A percentile compares a stretch with the other conserved stretches of the same genome.
Evolutionary conservation across 805 yeast genomes (phyloP).

Genomic region (Yarrowia phangngaensis): DNA sequence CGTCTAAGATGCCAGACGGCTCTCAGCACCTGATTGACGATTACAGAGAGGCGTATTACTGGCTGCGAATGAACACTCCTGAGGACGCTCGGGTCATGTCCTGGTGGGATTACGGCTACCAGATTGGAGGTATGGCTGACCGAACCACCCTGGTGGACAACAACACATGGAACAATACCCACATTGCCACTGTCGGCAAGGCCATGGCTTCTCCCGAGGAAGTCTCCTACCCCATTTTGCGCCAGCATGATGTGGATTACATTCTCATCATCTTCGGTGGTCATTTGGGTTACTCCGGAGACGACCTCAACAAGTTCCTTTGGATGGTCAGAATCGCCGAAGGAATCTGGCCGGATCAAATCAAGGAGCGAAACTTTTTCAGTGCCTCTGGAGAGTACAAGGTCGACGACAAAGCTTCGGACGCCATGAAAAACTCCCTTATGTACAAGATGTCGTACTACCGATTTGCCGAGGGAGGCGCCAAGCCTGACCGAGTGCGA

Average conservation of each 20-base stretch:
- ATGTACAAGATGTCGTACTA: slow-evolving; percentile 94
- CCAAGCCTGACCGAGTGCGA: slow-evolving; percentile 81
- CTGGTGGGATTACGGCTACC: slow-evolving; percentile 99
- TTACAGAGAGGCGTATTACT: slow-evolving; percentile 96
- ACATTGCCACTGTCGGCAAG: slow-evolving; percentile 97
- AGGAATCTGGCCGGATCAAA: slow-evolving; percentile 99
- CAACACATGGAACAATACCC: slow-evolving; percentile 99
- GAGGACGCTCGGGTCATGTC: slow-evolving; percentile 96
- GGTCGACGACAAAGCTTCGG: slow-evolving; percentile 76
- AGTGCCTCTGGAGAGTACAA: slow-evolving; percentile 82
- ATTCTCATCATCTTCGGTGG: slow-evolving; percentile 94
- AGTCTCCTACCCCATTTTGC: slow-evolving; percentile 79
- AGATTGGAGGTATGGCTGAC: slow-evolving; percentile 99
- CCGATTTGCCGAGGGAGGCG: slow-evolving; percentile 66
- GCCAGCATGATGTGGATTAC: slow-evolving; percentile 91
- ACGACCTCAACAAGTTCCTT: slow-evolving; percentile 90
- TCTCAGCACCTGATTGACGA: slow-evolving; percentile 83
- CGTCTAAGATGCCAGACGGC: slow-evolving; percentile 82
- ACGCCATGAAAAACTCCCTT: slow-evolving; percentile 81
- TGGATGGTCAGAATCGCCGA: slow-evolving; percentile 99
- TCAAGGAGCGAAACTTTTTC: slow-evolving; percentile 78
- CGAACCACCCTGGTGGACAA: slow-evolving; percentile 97
- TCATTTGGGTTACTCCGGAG: slow-evolving; percentile 87
- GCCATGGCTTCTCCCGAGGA: slow-evolving; percentile 93
- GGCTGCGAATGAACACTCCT: slow-evolving; percentile 96